These are phyloP conservation scores for Erysimum cheiri DNA, from an alignment of 441 rosid species.

Conservation along the genomic window DNA sequence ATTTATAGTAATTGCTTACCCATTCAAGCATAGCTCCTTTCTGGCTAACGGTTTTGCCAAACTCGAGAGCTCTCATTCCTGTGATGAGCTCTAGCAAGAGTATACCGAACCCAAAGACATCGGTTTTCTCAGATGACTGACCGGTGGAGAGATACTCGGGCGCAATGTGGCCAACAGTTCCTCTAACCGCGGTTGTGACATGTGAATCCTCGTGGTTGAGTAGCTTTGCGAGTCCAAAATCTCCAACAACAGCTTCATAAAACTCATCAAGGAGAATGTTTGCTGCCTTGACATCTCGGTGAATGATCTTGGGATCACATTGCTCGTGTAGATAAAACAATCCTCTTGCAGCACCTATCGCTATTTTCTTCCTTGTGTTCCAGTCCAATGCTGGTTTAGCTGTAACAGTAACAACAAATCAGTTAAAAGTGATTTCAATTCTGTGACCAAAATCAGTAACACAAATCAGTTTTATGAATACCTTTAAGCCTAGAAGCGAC, in stretches of 20 bases:
- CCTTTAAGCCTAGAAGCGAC: constrained; percentile 93
- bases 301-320: constrained; percentile 92
- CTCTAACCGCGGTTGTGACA: constrained; percentile 91
- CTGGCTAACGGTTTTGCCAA: constrained; percentile 75
- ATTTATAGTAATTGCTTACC: constrained; percentile 49
- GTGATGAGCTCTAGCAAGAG: constrained; percentile 89
- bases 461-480: constrained; percentile 30
- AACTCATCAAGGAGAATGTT: constrained; percentile 80
- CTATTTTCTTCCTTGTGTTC: constrained; percentile 84
- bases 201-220: constrained; percentile 88
- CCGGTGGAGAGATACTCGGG: constrained; percentile 93
- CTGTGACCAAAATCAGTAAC: not conserved
- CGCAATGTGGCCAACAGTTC: constrained; percentile 93
- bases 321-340: constrained; percentile 89
- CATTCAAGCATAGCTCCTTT: constrained; percentile 94
- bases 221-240: constrained; percentile 91
- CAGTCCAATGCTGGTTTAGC: constrained; percentile 85
- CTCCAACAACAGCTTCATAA: constrained; percentile 88
- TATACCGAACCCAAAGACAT: constrained; percentile 92
- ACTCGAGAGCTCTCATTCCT: constrained; percentile 90
- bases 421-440: not conserved
- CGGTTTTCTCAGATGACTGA: constrained; percentile 91
- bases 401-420: constrained; percentile 34
- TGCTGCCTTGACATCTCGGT: constrained; percentile 92
- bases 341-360: constrained; percentile 86